Base-by-base conservation (phyloP, 768 basidiomycete genomes). In the Suillus tomentosus region DNA sequence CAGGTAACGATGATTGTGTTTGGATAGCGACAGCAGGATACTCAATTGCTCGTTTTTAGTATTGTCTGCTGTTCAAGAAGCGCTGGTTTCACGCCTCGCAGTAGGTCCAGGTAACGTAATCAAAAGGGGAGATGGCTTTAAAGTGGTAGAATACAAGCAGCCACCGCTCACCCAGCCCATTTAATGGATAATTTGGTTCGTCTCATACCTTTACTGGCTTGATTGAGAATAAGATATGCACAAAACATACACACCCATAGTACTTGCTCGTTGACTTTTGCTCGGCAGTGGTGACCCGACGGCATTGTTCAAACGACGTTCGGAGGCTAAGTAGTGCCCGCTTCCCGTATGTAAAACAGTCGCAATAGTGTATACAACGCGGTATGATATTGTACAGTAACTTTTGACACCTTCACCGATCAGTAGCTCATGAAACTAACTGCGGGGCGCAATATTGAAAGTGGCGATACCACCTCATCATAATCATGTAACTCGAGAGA, bases 61-160 rank as follows among this genome's bases (percentile, higher is more conserved):
- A 17, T 40, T 57, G 15, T 57, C 56, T 40, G 24, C 37, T 57
- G 56, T 57, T 40, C 56, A 57, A 40, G 37, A 57, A 40, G 37
- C 22, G 9, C 15, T 40, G 15, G 56, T 57, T 27, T 24, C 37
- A 39, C 56, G 56, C 39, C 39, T 57, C 39, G 56, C 37, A 40
- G 39, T 39, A 24, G 51, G 51, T 10, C 39, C 56, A 15, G 56
- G 56, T 19, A 27, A 57, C 10, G 39, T 57, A 3, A 57, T 57
- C 9, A 40, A 57, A 57, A 24, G 9, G 39, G 56, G 56, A 27
- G 39, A 40, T 2, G 56, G 56, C 15, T 57, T 40, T 1, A 57
- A 57, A 17, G 22, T 57, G 5, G 56, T 57, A 57, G 56, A 40
- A 40, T 57, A 40, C 24, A 40, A 10, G 17, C 37, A 17, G 5